These are phyloP conservation scores for Trametes villosa DNA, from an alignment of 768 basidiomycete genomes.

Conservation along the genomic window DNA sequence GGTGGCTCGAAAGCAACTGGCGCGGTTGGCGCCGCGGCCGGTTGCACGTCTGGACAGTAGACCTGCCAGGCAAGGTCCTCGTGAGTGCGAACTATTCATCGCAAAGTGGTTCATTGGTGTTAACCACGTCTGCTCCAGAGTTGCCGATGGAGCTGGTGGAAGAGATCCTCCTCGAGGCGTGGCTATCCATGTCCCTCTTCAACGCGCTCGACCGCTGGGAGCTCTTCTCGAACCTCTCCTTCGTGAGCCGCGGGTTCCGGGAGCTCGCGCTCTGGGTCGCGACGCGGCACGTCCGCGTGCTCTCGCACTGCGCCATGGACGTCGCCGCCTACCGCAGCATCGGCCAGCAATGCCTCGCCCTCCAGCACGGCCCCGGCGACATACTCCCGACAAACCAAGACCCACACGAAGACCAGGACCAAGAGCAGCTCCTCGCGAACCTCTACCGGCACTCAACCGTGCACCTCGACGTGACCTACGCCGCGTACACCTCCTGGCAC, in stretches of 20 bases:
- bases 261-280: background rate
- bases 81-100: too few relatives aligned
- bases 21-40: too few relatives aligned
- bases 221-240: background rate
- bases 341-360: background rate
- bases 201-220: conserved; percentile 1
- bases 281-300: conserved; percentile 8
- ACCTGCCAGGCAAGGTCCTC: too few relatives aligned
- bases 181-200: conserved; percentile 7
- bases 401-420: background rate
- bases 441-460: conserved; percentile 1
- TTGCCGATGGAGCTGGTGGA: background rate
- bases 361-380: background rate
- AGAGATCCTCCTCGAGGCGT: background rate
- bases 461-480: conserved; percentile 14
- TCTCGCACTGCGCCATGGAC: conserved; percentile 14
- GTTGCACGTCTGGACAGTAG: too few relatives aligned
- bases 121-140: background rate
- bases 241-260: conserved; percentile 3
- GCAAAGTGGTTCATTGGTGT: background rate
- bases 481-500: background rate
- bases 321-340: conserved; percentile 8
- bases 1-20: too few relatives aligned
- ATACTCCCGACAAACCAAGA: background rate
- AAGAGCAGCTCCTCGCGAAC: background rate